These are phyloP conservation scores for Lactifluus pinguis DNA, from an alignment of 768 basidiomycete genomes.

Conservation along the genomic window DNA sequence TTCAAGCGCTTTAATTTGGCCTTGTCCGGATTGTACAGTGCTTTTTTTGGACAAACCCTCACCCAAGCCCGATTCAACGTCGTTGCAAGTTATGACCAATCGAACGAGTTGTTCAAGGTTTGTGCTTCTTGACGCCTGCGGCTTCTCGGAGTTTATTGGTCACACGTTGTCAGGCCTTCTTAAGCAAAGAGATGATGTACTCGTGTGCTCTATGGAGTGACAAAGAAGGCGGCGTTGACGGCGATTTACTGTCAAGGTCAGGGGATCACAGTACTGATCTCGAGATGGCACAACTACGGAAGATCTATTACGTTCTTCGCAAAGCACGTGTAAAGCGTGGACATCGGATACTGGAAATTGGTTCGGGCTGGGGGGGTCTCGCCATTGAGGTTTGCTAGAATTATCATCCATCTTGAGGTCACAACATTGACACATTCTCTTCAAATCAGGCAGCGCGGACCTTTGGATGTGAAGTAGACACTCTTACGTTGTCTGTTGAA, in stretches of 20 bases:
- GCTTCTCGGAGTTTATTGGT: background rate
- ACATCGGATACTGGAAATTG: constrained; percentile 81
- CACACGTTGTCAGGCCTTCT: constrained; percentile 45
- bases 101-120: constrained; percentile 78
- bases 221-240: constrained; percentile 72
- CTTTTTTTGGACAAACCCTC: constrained; percentile 64
- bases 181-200: constrained; percentile 91
- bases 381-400: constrained; percentile 65
- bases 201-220: constrained; percentile 80
- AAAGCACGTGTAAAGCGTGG: constrained; percentile 72
- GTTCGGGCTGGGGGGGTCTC: constrained; percentile 89
- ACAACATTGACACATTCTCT: constrained; percentile 1
- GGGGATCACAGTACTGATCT: constrained; percentile 43
- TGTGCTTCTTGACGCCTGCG: constrained; percentile 18
- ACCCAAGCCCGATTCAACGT: constrained; percentile 70
- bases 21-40: constrained; percentile 40
- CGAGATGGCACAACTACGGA: constrained; percentile 74
- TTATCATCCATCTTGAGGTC: background rate
- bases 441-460: constrained; percentile 60
- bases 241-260: constrained; percentile 37
- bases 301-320: constrained; percentile 72
- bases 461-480: constrained; percentile 78
- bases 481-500: constrained; percentile 78
- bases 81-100: constrained; percentile 83
- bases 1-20: constrained; percentile 22